A percentile compares a stretch with the other conserved stretches of the same genome.
phyloP scores from a whole-genome alignment of 257 asterid genomes.

The Coffea canephora region DNA sequence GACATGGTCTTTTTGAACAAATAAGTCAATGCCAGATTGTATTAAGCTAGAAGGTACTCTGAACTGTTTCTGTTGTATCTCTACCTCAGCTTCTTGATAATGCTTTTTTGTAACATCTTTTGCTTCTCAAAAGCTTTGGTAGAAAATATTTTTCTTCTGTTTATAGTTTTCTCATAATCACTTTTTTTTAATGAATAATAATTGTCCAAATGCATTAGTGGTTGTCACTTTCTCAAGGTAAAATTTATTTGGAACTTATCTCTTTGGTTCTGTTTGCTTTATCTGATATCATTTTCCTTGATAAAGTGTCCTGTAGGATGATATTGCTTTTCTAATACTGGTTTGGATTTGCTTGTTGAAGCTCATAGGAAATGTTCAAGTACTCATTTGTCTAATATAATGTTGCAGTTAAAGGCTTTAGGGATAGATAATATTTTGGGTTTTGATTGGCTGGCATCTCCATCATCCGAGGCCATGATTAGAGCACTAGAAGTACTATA shows the following conservation, averaged over 20 bases:
- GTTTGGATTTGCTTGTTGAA: neutral
- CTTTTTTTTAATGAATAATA: no score
- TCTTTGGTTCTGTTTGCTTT: conserved; percentile 4
- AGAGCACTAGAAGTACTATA: conserved; percentile 94
- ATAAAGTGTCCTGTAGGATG: neutral
- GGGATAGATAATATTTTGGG: conserved; percentile 95
- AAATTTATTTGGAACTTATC: neutral
- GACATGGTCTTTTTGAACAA: neutral
- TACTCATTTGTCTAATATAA: conserved; percentile 1
- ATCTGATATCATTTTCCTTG: neutral
- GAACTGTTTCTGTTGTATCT: no score
- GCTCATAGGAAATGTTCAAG: neutral
- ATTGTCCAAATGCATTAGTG: no score
- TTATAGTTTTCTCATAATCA: no score
- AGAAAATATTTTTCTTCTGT: no score
- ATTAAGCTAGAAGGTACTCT: neutral
- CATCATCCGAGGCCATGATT: conserved; percentile 91
- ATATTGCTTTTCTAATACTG: neutral
- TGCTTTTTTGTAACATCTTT: neutral
- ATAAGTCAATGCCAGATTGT: neutral
- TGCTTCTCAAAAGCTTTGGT: neutral
- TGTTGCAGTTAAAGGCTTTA: conserved; percentile 76
- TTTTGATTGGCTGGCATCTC: conserved; percentile 95
- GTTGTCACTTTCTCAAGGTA: neutral
- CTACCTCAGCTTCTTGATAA: neutral